These are phyloP conservation scores for Stagonosporopsis tanaceti DNA, from an alignment of 2,329 filamentous ascomycete genomes.

Conservation along the genomic window DNA sequence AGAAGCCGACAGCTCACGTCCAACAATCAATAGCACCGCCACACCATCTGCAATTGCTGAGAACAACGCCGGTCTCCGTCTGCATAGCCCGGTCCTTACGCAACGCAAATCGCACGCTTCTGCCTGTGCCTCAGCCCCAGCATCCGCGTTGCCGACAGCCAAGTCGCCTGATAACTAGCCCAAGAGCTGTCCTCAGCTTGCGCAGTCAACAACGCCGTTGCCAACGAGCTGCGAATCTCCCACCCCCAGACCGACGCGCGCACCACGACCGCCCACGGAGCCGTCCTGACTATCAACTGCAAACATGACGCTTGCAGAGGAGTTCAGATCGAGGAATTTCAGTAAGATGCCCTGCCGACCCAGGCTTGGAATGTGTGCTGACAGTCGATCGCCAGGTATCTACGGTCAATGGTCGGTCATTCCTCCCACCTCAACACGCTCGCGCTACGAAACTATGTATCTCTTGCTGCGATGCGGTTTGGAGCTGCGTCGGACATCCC, in stretches of 20 bases:
- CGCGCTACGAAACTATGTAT: neutral
- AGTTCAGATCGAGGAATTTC: slow-evolving; percentile 72
- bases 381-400: slow-evolving; percentile 61
- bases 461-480: neutral
- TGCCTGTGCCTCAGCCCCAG: slow-evolving; percentile 10
- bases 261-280: slow-evolving; percentile 13
- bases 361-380: slow-evolving; percentile 35
- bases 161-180: slow-evolving; percentile 28
- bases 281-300: slow-evolving; percentile 5
- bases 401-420: slow-evolving; percentile 71
- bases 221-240: slow-evolving; percentile 14
- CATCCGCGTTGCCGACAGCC: slow-evolving; percentile 15
- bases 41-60: slow-evolving; percentile 27
- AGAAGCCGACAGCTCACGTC: slow-evolving; percentile 27
- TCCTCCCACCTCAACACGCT: neutral
- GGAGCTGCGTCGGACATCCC: neutral
- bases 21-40: slow-evolving; percentile 27
- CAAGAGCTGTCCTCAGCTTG: slow-evolving; percentile 37
- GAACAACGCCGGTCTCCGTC: slow-evolving; percentile 22
- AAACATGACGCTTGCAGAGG: slow-evolving; percentile 67
- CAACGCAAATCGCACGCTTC: slow-evolving; percentile 35
- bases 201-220: slow-evolving; percentile 31
- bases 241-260: slow-evolving; percentile 14
- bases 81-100: slow-evolving; percentile 44
- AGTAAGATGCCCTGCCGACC: slow-evolving; percentile 56